phyloP scores from a whole-genome alignment of 108 stramenopile genomes.

The Skeletonema tropicum region DNA sequence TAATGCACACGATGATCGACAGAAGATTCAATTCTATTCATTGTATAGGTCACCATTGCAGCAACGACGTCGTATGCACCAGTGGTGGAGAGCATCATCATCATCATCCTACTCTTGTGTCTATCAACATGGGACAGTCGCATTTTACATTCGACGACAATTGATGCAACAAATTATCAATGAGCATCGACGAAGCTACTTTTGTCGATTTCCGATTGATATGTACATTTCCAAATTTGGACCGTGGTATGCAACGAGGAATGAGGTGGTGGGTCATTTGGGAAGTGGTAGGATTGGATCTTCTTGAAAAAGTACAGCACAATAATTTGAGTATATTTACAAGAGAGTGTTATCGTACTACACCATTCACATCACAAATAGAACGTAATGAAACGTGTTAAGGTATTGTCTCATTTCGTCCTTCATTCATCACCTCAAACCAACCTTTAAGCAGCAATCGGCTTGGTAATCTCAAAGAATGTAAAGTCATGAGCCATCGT shows the following conservation, averaged over 20 bases:
- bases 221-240: conserved; percentile 50
- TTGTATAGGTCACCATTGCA: conserved; percentile 43
- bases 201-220: conserved; percentile 50
- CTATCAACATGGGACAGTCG: conserved; percentile 47
- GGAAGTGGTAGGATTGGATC: conserved; percentile 37
- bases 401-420: not conserved
- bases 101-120: conserved; percentile 20
- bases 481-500: conserved; percentile 28
- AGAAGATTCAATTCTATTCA: conserved; percentile 33
- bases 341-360: no score
- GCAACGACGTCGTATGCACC: not conserved
- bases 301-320: not conserved
- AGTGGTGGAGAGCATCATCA: not conserved
- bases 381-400: no score
- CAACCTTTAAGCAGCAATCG: not conserved
- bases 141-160: conserved; percentile 36
- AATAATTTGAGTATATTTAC: no score
- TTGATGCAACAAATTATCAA: conserved; percentile 39
- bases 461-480: conserved; percentile 30
- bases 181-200: conserved; percentile 33
- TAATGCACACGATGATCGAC: conserved; percentile 21
- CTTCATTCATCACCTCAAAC: not conserved
- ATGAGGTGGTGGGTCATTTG: conserved; percentile 42
- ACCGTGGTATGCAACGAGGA: conserved; percentile 49
- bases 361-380: no score